Conservation (phyloP, 371 early-diverging fungal species). For the Zancudomyces culisetae region DNA sequence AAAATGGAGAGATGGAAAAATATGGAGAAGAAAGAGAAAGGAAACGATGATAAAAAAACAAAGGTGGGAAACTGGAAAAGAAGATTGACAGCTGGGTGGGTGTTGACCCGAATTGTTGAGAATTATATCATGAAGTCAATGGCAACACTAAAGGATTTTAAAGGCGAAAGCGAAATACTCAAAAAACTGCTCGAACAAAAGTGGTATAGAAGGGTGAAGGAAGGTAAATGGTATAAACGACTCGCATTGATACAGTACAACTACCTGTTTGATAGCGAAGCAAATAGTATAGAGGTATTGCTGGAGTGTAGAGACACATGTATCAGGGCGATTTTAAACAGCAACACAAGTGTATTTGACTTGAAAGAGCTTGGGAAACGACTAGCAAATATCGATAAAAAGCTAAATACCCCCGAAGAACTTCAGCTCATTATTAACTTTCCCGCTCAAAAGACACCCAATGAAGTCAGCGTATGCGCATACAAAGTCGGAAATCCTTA, state of each 20-base stretch:
- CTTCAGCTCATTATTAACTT: not conserved
- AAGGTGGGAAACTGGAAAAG: conserved; percentile 10
- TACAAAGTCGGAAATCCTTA: too few species aligned
- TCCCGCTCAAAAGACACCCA: too few species aligned
- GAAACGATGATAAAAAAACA: not conserved
- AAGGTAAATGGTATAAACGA: conserved; percentile 55
- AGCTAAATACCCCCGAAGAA: not conserved
- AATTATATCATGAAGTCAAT: too few species aligned
- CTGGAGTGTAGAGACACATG: conserved; percentile 13
- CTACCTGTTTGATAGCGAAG: conserved; percentile 20
- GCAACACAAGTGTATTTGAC: conserved; percentile 3
- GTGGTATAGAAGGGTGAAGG: conserved; percentile 30
- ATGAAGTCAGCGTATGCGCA: too few species aligned
- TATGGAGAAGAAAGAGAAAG: too few species aligned
- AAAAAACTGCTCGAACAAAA: conserved; percentile 36
- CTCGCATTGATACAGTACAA: conserved; percentile 36
- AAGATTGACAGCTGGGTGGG: conserved; percentile 30
- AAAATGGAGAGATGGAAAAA: not conserved
- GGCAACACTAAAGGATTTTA: conserved; percentile 34
- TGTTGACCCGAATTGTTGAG: conserved; percentile 38
- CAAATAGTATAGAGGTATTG: conserved; percentile 31
- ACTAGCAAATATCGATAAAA: conserved; percentile 3
- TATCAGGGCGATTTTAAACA: conserved; percentile 11
- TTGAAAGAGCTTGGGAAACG: conserved; percentile 2
- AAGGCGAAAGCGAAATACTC: conserved; percentile 32